A percentile compares a stretch with the other conserved stretches of the same genome.
phyloP scores from a whole-genome alignment of 2,329 filamentous ascomycete genomes.

The Phialophora chinensis region DNA sequence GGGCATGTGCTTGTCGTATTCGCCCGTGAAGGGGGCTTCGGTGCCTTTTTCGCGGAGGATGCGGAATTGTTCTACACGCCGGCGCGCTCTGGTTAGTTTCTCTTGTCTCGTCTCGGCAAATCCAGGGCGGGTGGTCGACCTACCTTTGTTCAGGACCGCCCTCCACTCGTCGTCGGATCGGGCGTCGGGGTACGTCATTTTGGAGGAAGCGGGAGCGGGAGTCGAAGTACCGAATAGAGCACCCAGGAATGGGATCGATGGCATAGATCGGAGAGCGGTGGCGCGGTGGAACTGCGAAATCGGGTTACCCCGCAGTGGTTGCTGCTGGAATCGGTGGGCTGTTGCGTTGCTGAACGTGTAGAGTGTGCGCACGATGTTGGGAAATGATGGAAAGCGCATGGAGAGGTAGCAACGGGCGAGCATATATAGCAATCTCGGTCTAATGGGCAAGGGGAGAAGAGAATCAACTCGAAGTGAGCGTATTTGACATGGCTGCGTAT shows the following conservation, averaged over 20 bases:
- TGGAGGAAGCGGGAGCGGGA: conserved; percentile 47
- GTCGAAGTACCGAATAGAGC: conserved; percentile 73
- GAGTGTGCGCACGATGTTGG: conserved; percentile 55
- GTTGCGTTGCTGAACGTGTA: conserved; percentile 56
- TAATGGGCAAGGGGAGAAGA: background rate
- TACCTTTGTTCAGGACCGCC: conserved; percentile 76
- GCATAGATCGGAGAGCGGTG: conserved; percentile 67
- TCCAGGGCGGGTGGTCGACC: conserved; percentile 21
- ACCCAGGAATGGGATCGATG: conserved; percentile 77
- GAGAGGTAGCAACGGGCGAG: conserved; percentile 6
- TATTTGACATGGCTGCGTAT: conserved; percentile 14
- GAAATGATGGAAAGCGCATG: conserved; percentile 58
- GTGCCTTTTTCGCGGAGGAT: conserved; percentile 92
- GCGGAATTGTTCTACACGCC: conserved; percentile 82
- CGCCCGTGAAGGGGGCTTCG: conserved; percentile 77
- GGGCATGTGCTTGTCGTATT: conserved; percentile 86
- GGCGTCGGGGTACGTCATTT: conserved; percentile 73
- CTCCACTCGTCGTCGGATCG: conserved; percentile 86
- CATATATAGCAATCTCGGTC: conserved; percentile 10
- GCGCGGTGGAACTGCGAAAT: conserved; percentile 42
- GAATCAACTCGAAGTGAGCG: conserved; percentile 14
- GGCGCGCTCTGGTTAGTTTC: background rate
- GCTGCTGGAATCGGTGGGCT: conserved; percentile 21
- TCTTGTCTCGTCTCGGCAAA: background rate
- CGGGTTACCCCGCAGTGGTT: conserved; percentile 26